A percentile compares a stretch with the other conserved stretches of the same genome.
phyloP scores from a whole-genome alignment of 306 rosid species.

The Mucuna pruriens region DNA sequence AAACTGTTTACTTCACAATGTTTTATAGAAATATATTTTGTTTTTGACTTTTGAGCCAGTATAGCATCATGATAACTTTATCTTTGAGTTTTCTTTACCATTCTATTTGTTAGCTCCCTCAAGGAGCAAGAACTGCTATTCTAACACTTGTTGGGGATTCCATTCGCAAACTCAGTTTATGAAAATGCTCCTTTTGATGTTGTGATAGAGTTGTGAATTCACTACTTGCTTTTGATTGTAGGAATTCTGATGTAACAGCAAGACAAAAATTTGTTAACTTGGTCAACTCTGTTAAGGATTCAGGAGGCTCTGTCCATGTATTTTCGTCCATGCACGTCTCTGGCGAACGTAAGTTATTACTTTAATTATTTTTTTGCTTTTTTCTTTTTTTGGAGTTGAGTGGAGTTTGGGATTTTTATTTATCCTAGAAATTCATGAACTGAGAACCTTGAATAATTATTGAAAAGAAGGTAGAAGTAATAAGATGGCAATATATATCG shows the following conservation, averaged over 20 bases:
- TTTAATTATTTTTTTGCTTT: not conserved
- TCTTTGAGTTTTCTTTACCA: constrained; percentile 27
- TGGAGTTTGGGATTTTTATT: constrained; percentile 12
- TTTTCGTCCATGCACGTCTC: constrained; percentile 97
- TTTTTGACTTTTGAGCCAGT: not conserved
- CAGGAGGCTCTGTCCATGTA: constrained; percentile 88
- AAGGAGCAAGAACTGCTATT: too few species aligned
- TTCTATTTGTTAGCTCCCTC: constrained; percentile 29
- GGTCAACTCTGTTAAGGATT: constrained; percentile 80
- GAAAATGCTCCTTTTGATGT: constrained; percentile 26
- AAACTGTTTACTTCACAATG: not conserved
- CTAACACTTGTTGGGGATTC: too few species aligned
- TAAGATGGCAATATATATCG: constrained; percentile 4
- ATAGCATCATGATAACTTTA: constrained; percentile 1
- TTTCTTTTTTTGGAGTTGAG: not conserved
- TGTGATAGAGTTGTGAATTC: constrained; percentile 8
- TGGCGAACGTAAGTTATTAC: constrained; percentile 86
- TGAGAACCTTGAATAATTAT: not conserved
- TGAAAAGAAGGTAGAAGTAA: constrained; percentile 9
- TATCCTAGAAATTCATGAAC: constrained; percentile 26
- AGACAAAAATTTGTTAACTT: constrained; percentile 78
- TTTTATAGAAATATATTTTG: not conserved
- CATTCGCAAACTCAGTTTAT: too few species aligned
- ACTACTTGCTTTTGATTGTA: constrained; percentile 44
- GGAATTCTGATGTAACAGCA: constrained; percentile 70